phyloP scores from a whole-genome alignment of 75 land plant species.

The Cunninghamia lanceolata region DNA sequence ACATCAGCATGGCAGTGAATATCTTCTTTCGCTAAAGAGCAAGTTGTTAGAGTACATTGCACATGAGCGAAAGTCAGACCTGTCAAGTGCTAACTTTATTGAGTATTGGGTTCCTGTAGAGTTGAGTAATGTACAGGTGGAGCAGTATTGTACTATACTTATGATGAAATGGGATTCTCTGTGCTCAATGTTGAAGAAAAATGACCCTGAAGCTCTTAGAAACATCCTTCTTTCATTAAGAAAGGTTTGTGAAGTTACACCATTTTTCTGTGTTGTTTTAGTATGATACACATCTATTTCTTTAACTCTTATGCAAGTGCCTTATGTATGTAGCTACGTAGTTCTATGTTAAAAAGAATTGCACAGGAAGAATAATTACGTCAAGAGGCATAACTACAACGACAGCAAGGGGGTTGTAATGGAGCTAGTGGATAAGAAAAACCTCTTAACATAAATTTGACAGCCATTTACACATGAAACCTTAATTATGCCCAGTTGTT shows the following conservation, averaged over 20 bases:
- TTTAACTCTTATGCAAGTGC: neutral
- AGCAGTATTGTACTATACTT: constrained; percentile 67
- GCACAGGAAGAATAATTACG: no score
- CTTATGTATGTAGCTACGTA: neutral
- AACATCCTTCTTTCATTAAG: constrained; percentile 33
- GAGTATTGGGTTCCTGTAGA: constrained; percentile 89
- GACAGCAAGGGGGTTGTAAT: no score
- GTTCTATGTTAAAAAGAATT: neutral
- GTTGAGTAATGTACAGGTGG: constrained; percentile 64
- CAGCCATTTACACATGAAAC: no score
- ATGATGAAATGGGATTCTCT: constrained; percentile 53
- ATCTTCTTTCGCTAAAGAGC: constrained; percentile 20
- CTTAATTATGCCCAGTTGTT: no score
- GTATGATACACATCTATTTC: neutral
- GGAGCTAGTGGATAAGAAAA: no score
- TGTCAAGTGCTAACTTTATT: constrained; percentile 27
- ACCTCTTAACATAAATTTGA: no score
- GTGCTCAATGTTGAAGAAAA: constrained; percentile 37
- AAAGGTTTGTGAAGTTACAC: constrained; percentile 31
- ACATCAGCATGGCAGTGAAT: neutral
- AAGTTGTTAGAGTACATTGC: constrained; percentile 28
- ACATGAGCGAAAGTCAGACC: constrained; percentile 40
- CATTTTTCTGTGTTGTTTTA: neutral
- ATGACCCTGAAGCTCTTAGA: constrained; percentile 33
- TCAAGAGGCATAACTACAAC: no score